A percentile compares a stretch with the other conserved stretches of the same genome.
Evolutionary conservation across 2,329 filamentous ascomycete genomes (phyloP).

Genomic region (Orbilia brochopaga): DNA sequence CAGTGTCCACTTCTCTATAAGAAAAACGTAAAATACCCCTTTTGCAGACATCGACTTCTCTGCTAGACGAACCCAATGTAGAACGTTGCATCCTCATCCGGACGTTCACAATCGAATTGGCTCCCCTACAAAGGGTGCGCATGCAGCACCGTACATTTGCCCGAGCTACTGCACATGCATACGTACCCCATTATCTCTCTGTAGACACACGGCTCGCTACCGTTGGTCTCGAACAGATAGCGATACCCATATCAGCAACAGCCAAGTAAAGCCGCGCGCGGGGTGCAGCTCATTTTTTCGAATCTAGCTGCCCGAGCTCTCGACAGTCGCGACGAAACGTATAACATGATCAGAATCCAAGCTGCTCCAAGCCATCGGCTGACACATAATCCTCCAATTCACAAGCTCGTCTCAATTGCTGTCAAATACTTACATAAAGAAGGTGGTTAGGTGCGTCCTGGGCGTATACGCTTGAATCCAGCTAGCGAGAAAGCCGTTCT

Average conservation of each 20-base stretch:
- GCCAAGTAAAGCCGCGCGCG: not conserved
- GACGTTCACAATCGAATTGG: conserved; percentile 1
- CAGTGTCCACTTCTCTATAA: conserved; percentile 9
- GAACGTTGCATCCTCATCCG: conserved; percentile 39
- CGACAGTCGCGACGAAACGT: not conserved
- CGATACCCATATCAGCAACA: conserved; percentile 2
- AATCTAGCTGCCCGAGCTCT: not conserved
- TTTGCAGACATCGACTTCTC: conserved; percentile 18
- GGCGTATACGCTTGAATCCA: too few relatives aligned
- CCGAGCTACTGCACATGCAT: too few relatives aligned
- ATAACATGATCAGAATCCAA: not conserved
- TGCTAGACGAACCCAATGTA: conserved; percentile 31
- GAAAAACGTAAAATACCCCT: too few relatives aligned
- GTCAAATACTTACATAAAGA: too few relatives aligned
- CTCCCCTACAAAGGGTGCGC: too few relatives aligned
- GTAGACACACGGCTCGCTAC: not conserved
- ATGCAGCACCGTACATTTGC: conserved; percentile 1
- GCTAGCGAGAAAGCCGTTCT: conserved; percentile 17
- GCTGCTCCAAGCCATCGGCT: conserved; percentile 2
- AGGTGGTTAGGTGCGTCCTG: too few relatives aligned
- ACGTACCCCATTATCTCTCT: too few relatives aligned
- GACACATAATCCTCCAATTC: conserved; percentile 5
- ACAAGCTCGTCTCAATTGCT: conserved; percentile 1
- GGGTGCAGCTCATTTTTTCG: not conserved
- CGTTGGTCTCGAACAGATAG: not conserved